phyloP scores from a whole-genome alignment of 2,329 filamentous ascomycete genomes.

The Xylaria sp. region DNA sequence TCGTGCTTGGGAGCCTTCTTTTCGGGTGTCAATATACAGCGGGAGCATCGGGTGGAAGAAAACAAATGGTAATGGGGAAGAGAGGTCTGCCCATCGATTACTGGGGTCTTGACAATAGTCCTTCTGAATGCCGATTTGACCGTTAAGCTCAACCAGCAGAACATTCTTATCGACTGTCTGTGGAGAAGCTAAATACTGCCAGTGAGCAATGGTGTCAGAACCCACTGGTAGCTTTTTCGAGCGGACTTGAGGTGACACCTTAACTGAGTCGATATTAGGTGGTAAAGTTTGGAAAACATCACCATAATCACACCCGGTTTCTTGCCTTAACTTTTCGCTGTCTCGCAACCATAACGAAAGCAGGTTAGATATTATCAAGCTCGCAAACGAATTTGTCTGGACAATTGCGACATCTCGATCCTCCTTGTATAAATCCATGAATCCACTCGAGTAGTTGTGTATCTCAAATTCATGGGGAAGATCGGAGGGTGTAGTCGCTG shows the following conservation, averaged over 20 bases:
- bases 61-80: constrained; percentile 76
- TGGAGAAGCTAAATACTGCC: constrained; percentile 72
- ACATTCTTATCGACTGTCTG: constrained; percentile 66
- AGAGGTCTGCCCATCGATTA: constrained; percentile 76
- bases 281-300: constrained; percentile 75
- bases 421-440: constrained; percentile 76
- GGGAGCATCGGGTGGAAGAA: constrained; percentile 90
- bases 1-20: constrained; percentile 85
- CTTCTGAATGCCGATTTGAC: constrained; percentile 77
- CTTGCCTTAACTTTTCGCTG: constrained; percentile 72
- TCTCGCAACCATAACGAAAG: constrained; percentile 84
- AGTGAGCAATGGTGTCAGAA: constrained; percentile 71
- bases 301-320: constrained; percentile 71
- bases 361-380: constrained; percentile 77
- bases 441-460: constrained; percentile 79
- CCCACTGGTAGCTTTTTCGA: constrained; percentile 59
- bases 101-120: constrained; percentile 74
- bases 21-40: constrained; percentile 87
- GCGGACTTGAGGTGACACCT: constrained; percentile 61
- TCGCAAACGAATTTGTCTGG: constrained; percentile 81
- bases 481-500: constrained; percentile 79
- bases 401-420: constrained; percentile 68
- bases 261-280: constrained; percentile 56
- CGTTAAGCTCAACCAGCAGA: constrained; percentile 78
- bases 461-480: constrained; percentile 70